phyloP scores from a whole-genome alignment of 1,139 yeast species.

The Candida sp. region DNA sequence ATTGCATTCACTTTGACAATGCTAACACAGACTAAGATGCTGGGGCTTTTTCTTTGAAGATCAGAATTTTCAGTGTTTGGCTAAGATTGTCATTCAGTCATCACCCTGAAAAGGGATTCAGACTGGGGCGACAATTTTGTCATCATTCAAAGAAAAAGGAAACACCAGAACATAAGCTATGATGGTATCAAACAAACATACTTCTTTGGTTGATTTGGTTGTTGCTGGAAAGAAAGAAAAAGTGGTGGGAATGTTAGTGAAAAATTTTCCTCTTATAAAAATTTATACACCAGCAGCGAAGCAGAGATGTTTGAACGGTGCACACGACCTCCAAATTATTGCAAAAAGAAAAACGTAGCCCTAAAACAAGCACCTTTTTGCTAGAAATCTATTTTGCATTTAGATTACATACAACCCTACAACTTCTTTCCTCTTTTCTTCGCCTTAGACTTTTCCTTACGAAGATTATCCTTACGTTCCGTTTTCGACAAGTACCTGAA shows the following conservation, averaged over 20 bases:
- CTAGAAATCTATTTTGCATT: background rate
- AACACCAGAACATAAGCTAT: background rate
- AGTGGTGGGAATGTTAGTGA: background rate
- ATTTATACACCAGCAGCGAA: background rate
- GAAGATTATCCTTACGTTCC: slow-evolving; percentile 71
- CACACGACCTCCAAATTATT: background rate
- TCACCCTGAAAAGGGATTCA: slow-evolving; percentile 62
- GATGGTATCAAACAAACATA: slow-evolving; percentile 4
- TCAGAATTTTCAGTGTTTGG: slow-evolving; percentile 64
- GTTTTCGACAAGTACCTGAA: slow-evolving; percentile 83
- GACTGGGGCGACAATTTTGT: slow-evolving; percentile 61
- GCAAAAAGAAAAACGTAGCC: background rate
- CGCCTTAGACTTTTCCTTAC: slow-evolving; percentile 53
- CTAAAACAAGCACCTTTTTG: background rate
- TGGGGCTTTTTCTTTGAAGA: background rate
- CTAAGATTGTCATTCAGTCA: slow-evolving; percentile 57
- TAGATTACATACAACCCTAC: background rate
- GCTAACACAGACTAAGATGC: no score
- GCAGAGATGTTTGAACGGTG: background rate
- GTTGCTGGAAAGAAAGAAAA: background rate
- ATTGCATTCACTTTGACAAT: slow-evolving; percentile 7
- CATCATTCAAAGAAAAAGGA: slow-evolving; percentile 32
- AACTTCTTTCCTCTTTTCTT: slow-evolving; percentile 14
- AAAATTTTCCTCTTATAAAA: background rate
- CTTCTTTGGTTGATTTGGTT: background rate